Evolutionary conservation across 192 early-diverging fungal genomes (phyloP).

Genomic region (Linnemannia exigua): DNA sequence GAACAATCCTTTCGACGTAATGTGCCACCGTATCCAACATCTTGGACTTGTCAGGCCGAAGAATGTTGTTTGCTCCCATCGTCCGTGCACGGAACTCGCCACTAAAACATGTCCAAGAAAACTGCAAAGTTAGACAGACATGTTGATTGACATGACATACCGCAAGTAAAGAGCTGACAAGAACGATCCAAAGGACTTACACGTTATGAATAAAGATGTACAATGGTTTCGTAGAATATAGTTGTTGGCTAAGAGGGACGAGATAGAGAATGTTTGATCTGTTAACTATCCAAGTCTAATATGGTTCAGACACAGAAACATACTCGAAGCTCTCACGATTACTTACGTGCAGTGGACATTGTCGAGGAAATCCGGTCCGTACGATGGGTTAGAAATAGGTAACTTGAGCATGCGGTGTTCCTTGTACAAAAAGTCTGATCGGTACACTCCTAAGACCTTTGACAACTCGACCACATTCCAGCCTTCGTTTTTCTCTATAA

Average conservation of each 20-base stretch:
- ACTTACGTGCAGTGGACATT: conserved; percentile 56
- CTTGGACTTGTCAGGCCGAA: conserved; percentile 44
- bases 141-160: neutral
- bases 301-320: neutral
- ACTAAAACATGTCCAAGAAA: conserved; percentile 15
- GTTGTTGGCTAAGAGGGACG: conserved; percentile 27
- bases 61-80: conserved; percentile 38
- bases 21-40: conserved; percentile 46
- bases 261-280: neutral
- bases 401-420: conserved; percentile 49
- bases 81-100: conserved; percentile 42
- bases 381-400: conserved; percentile 44
- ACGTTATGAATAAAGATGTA: conserved; percentile 60
- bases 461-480: conserved; percentile 25
- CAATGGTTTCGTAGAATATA: conserved; percentile 35
- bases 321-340: too few relatives aligned
- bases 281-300: neutral
- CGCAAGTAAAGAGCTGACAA: neutral
- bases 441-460: conserved; percentile 43
- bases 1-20: conserved; percentile 51
- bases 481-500: conserved; percentile 18
- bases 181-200: conserved; percentile 21
- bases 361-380: conserved; percentile 35
- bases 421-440: conserved; percentile 47
- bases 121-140: neutral